A percentile compares a stretch with the other conserved stretches of the same genome.
Evolutionary conservation across 257 asterid genomes (phyloP).

Genomic region (Linderniella brevidens): DNA sequence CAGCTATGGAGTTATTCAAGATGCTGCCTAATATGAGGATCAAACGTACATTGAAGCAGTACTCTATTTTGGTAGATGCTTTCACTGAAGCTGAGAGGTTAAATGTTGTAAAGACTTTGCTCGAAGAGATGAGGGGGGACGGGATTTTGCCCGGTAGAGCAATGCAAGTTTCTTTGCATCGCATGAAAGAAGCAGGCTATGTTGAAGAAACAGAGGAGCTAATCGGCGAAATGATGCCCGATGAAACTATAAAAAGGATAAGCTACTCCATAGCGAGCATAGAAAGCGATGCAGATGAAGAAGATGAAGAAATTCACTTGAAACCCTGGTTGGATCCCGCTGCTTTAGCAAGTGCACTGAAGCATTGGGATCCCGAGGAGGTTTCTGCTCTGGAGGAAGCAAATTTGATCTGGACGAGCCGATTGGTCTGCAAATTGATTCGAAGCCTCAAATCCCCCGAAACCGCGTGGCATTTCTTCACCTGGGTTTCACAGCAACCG

Average conservation of each 20-base stretch:
- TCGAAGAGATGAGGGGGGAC: conserved; percentile 66
- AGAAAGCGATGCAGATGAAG: conserved; percentile 44
- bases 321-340: conserved; percentile 90
- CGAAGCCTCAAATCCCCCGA: conserved; percentile 56
- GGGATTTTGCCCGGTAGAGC: conserved; percentile 82
- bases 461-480: conserved; percentile 73
- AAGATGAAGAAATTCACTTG: conserved; percentile 34
- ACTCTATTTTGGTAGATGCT: conserved; percentile 48
- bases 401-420: conserved; percentile 58
- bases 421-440: conserved; percentile 74
- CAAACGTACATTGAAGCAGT: conserved; percentile 60
- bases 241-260: conserved; percentile 48
- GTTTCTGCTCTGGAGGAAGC: conserved; percentile 47
- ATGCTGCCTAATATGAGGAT: conserved; percentile 61
- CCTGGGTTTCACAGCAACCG: conserved; percentile 81
- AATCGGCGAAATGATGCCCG: conserved; percentile 52
- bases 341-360: conserved; percentile 68
- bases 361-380: conserved; percentile 50
- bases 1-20: conserved; percentile 50
- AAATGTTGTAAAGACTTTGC: conserved; percentile 41
- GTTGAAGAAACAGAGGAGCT: conserved; percentile 36
- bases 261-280: conserved; percentile 23
- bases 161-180: conserved; percentile 44
- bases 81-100: conserved; percentile 24
- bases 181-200: conserved; percentile 55